Conservation (phyloP, 257 asterid species). For the Salvia miltiorrhiza region DNA sequence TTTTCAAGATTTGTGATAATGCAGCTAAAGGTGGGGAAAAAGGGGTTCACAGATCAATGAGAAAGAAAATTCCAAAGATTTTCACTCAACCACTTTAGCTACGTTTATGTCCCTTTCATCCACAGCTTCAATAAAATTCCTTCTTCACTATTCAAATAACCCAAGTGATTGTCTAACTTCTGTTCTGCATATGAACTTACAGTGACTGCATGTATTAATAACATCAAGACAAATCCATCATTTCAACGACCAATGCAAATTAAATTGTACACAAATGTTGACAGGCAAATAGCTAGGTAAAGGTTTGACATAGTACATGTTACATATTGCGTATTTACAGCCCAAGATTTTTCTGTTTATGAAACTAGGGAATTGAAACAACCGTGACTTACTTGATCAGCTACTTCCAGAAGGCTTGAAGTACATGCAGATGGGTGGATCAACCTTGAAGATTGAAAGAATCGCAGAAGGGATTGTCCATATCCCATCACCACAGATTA, state of each 20-base stretch:
- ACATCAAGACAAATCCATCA: not conserved
- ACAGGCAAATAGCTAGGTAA: not conserved
- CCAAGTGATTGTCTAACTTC: slow-evolving; percentile 11
- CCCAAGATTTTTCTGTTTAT: not conserved
- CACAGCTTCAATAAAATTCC: not conserved
- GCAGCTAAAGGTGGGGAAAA: not conserved
- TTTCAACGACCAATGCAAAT: not conserved
- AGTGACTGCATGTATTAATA: not conserved
- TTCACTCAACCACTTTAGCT: not conserved
- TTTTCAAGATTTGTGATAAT: slow-evolving; percentile 16
- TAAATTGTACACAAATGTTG: not conserved
- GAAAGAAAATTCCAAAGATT: slow-evolving; percentile 6
- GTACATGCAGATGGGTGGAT: slow-evolving; percentile 96
- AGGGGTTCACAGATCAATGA: slow-evolving; percentile 12
- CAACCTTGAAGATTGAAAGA: slow-evolving; percentile 80
- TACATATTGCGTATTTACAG: slow-evolving; percentile 30
- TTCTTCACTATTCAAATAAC: slow-evolving; percentile 5
- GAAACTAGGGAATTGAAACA: not conserved
- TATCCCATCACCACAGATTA: slow-evolving; percentile 91
- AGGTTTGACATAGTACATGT: not conserved
- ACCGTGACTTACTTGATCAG: slow-evolving; percentile 30
- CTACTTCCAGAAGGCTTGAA: slow-evolving; percentile 65
- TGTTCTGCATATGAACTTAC: not conserved
- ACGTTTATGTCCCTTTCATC: not conserved
- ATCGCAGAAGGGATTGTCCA: slow-evolving; percentile 97